Evolutionary conservation across 2,329 filamentous ascomycete genomes (phyloP).

Genomic region (Pseudogymnoascus sp.): DNA sequence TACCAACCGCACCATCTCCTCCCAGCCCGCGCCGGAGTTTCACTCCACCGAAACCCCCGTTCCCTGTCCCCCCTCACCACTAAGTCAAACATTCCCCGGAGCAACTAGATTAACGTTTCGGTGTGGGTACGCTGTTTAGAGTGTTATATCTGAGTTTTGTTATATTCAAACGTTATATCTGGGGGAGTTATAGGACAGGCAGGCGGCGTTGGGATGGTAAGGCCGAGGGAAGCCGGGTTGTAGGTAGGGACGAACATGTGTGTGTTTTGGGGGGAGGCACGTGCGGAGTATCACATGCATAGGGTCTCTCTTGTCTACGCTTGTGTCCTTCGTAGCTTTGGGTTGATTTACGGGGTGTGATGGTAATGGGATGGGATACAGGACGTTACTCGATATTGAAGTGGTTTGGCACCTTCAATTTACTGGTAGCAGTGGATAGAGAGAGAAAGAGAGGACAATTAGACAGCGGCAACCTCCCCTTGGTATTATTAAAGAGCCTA

Average conservation of each 20-base stretch:
- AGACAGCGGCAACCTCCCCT: background rate
- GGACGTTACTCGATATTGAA: background rate
- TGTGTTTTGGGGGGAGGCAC: background rate
- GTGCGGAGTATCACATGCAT: background rate
- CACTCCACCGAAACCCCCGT: background rate
- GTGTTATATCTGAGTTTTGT: background rate
- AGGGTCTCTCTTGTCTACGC: background rate
- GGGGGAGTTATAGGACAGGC: background rate
- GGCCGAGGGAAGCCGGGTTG: background rate
- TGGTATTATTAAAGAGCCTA: background rate
- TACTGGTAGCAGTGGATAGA: background rate
- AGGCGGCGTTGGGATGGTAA: background rate
- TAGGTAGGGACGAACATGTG: background rate
- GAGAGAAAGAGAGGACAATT: background rate
- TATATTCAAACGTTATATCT: background rate
- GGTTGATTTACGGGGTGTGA: background rate
- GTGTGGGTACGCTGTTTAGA: background rate
- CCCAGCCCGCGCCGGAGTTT: background rate
- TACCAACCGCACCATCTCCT: background rate
- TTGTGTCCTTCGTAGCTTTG: background rate
- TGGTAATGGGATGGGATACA: too few species aligned
- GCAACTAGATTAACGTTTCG: background rate
- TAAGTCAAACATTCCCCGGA: background rate
- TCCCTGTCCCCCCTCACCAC: background rate
- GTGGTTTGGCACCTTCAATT: background rate